phyloP scores from a whole-genome alignment of 495 filamentous ascomycete species.

The Podospora pseudocomata region DNA sequence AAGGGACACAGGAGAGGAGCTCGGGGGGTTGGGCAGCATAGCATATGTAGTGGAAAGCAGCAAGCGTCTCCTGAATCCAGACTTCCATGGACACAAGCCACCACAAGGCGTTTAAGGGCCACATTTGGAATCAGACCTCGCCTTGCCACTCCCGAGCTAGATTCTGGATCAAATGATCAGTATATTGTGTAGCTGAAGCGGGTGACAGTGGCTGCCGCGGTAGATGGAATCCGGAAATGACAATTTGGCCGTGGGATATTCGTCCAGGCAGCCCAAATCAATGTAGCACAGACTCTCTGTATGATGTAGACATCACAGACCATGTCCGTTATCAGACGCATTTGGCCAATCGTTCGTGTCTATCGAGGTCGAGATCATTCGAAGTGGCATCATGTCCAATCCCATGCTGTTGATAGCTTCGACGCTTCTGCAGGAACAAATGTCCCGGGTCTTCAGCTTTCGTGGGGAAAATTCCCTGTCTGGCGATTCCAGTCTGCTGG shows the following conservation, averaged over 20 bases:
- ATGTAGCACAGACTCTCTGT: background rate
- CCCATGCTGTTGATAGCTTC: background rate
- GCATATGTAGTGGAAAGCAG: background rate
- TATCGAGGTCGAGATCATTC: background rate
- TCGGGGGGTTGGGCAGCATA: background rate
- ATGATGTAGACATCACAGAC: background rate
- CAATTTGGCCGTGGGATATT: background rate
- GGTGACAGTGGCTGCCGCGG: slow-evolving; percentile 2
- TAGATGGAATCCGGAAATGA: background rate
- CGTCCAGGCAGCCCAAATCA: background rate
- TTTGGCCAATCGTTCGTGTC: background rate
- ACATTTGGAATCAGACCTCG: background rate
- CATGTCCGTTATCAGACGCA: background rate
- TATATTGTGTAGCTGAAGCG: slow-evolving; percentile 1
- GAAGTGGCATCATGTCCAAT: background rate
- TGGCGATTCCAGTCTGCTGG: background rate
- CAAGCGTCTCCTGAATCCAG: background rate
- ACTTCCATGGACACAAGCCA: background rate
- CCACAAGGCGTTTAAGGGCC: background rate
- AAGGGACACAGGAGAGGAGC: background rate
- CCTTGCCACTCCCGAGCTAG: background rate
- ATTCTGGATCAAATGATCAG: background rate
- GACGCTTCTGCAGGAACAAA: background rate
- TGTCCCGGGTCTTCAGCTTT: slow-evolving; percentile 1
- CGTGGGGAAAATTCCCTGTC: background rate